Conservation (phyloP, 1,284 basidiomycete species). For the Ustilago esculenta region DNA sequence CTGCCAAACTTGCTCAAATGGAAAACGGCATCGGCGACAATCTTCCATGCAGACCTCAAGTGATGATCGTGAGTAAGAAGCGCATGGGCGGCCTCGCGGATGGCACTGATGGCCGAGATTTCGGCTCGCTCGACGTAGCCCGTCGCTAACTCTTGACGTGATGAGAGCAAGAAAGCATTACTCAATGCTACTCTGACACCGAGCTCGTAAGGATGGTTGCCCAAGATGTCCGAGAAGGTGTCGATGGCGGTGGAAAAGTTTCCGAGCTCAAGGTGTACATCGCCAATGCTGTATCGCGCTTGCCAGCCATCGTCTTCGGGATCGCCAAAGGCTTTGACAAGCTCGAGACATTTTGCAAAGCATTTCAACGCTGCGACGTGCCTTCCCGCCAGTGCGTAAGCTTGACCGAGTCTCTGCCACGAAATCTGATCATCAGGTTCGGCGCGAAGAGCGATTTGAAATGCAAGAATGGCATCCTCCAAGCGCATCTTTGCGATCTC, state of each 20-base stretch:
- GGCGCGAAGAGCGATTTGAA: conserved; percentile 87
- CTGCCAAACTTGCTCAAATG: conserved; percentile 54
- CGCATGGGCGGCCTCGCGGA: conserved; percentile 73
- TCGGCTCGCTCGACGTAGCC: conserved; percentile 82
- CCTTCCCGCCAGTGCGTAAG: conserved; percentile 86
- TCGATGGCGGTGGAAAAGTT: conserved; percentile 79
- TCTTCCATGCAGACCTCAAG: conserved; percentile 78
- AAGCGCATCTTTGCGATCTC: conserved; percentile 82
- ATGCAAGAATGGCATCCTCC: conserved; percentile 80
- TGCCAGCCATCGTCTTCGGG: conserved; percentile 75
- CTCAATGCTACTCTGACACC: conserved; percentile 80
- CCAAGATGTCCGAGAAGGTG: conserved; percentile 75
- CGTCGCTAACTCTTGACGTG: conserved; percentile 74
- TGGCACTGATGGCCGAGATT: conserved; percentile 74
- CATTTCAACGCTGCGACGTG: conserved; percentile 91
- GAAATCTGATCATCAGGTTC: conserved; percentile 79
- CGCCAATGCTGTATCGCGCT: conserved; percentile 82
- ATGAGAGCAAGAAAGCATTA: conserved; percentile 79
- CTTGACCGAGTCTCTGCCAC: conserved; percentile 92
- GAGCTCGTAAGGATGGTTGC: conserved; percentile 72
- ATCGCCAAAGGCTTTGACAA: conserved; percentile 19
- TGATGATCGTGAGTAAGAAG: conserved; percentile 70
- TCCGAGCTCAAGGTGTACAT: conserved; percentile 83
- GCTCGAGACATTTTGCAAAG: conserved; percentile 76
- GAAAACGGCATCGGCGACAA: conserved; percentile 80